Conservation (phyloP, 2,329 filamentous ascomycete genomes). For the Myriosclerotinia curreyana region DNA sequence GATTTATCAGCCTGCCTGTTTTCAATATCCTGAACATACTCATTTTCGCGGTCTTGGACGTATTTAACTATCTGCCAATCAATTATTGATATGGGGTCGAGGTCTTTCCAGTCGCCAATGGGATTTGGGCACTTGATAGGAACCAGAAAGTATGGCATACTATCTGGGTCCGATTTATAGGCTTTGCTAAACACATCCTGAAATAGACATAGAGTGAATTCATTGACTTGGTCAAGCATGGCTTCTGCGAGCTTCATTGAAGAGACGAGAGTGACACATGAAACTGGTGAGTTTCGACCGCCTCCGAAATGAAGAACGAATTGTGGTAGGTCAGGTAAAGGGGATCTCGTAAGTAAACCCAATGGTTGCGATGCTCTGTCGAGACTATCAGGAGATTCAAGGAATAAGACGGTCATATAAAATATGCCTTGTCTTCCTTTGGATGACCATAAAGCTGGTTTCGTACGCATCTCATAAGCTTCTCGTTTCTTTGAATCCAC, state of each 20-base stretch:
- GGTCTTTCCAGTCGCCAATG: neutral
- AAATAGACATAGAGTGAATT: slow-evolving; percentile 75
- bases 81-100: slow-evolving; percentile 40
- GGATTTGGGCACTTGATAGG: slow-evolving; percentile 46
- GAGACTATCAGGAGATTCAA: slow-evolving; percentile 56
- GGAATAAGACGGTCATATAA: slow-evolving; percentile 58
- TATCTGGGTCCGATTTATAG: slow-evolving; percentile 60
- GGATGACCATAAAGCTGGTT: slow-evolving; percentile 69
- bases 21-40: slow-evolving; percentile 40
- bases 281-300: slow-evolving; percentile 56
- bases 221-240: slow-evolving; percentile 55
- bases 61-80: slow-evolving; percentile 59
- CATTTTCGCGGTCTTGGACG: slow-evolving; percentile 41
- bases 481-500: slow-evolving; percentile 74
- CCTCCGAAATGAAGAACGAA: slow-evolving; percentile 73
- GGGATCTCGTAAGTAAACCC: slow-evolving; percentile 65
- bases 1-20: slow-evolving; percentile 43
- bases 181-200: slow-evolving; percentile 85
- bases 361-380: slow-evolving; percentile 61
- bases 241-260: slow-evolving; percentile 46
- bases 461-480: slow-evolving; percentile 73
- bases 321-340: slow-evolving; percentile 60
- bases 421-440: slow-evolving; percentile 51
- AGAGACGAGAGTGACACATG: slow-evolving; percentile 46
- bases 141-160: slow-evolving; percentile 80